phyloP scores from a whole-genome alignment of 495 filamentous ascomycete genomes.

The Penicillium flavigenum region DNA sequence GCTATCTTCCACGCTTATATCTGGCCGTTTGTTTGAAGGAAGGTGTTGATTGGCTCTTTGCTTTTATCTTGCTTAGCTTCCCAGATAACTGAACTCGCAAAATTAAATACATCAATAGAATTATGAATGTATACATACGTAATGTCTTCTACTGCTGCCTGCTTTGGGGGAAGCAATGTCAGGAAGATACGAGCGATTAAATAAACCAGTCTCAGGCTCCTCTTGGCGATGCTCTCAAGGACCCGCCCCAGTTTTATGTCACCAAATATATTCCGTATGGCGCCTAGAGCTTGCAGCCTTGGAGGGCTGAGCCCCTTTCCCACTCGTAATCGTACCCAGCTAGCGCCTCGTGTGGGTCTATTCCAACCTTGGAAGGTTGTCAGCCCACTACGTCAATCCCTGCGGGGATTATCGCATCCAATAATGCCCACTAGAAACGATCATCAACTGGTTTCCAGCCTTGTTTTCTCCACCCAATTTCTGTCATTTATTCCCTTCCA shows the following conservation, averaged over 20 bases:
- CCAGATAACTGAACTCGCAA: too few relatives aligned
- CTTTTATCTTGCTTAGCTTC: too few relatives aligned
- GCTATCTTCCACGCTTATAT: too few relatives aligned
- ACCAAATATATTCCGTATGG: neutral
- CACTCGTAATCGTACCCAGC: neutral
- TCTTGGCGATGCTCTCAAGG: neutral
- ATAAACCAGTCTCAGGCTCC: neutral
- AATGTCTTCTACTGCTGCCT: neutral
- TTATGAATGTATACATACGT: neutral
- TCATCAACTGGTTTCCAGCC: neutral
- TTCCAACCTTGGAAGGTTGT: neutral
- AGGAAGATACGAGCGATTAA: neutral
- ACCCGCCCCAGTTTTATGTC: neutral
- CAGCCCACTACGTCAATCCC: neutral
- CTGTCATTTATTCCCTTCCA: neutral
- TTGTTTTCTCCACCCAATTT: neutral
- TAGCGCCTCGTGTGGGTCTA: neutral
- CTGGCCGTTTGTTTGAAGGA: too few relatives aligned
- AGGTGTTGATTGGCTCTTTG: too few relatives aligned
- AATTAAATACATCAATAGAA: neutral
- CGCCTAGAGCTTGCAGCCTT: neutral
- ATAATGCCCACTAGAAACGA: neutral
- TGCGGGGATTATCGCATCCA: slow-evolving; percentile 1
- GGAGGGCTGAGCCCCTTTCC: slow-evolving; percentile 4
- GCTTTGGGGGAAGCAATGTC: neutral